Evolutionary conservation across 176 grass and related monocot species (phyloP), one percentile per base, ranked within the genome.

Genomic region (Aegilops sharonensis): DNA sequence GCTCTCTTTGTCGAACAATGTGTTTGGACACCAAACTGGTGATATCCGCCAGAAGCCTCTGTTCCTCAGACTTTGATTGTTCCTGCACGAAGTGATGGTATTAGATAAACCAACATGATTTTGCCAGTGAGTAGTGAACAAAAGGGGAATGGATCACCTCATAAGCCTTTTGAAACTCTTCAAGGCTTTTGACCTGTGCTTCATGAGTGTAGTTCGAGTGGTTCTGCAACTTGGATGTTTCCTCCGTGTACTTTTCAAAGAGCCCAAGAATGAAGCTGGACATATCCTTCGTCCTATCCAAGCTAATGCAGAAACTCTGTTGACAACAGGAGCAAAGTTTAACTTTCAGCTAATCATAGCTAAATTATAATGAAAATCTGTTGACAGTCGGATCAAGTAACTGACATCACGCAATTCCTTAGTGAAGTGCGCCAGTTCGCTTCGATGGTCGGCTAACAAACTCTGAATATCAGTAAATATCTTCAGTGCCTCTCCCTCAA

Each of bases 41-140:
- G 52, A 99, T 94, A 45, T 94, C 90, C 23, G 85, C 85, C 32
- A 99, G 57, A 90, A 99, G 91, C 63, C 92, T 94, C 24, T 91
- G 86, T 88, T 99, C 90, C 85, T 97, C 97, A 8, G 83, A 87
- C 70, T 88, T 97, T 68, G 97, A 91, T 88, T 99, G 97, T 65
- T 94, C 92, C 97, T 99, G 89, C 50, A 86, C 5, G 6, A 70
- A 85, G 29, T 10, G 31, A 42, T 52, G 14, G 31, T 68, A 85
- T 87, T 84, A 85, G 64, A 67, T 48, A 72, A 31, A 79, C 25
- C 30, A 64, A 79, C 45, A 7, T 30, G 29, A 73, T 3, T 59
- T 52, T 66, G 5, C 29, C 29, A 67, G 24, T 27, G 2, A 82
- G 48, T 34, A 2, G 21, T 45, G 5, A 64, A 77, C 31, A 60